These are phyloP conservation scores for Xylaria sp. DNA, from an alignment of 2,329 filamentous ascomycete genomes.

Conservation along the genomic window DNA sequence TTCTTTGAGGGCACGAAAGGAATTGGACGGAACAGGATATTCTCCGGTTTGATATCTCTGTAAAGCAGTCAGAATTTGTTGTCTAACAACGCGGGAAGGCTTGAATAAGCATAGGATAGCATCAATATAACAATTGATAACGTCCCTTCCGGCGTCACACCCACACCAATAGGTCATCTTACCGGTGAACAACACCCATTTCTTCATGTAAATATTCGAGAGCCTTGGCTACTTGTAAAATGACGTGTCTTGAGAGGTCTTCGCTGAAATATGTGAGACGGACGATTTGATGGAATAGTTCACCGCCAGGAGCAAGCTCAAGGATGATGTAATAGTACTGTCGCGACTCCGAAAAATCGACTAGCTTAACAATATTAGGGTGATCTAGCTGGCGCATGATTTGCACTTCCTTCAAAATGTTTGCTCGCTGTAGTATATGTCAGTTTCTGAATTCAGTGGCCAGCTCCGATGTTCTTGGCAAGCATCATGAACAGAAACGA, in stretches of 20 bases:
- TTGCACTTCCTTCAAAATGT: slow-evolving; percentile 97
- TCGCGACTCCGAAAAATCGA: slow-evolving; percentile 91
- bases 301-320: slow-evolving; percentile 92
- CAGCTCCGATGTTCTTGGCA: slow-evolving; percentile 30
- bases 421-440: slow-evolving; percentile 76
- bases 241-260: slow-evolving; percentile 92
- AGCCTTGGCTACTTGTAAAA: slow-evolving; percentile 92
- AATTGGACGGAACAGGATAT: slow-evolving; percentile 90
- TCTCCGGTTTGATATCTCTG: slow-evolving; percentile 98
- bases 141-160: background rate
- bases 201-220: slow-evolving; percentile 95
- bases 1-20: slow-evolving; percentile 82
- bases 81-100: background rate
- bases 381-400: slow-evolving; percentile 98
- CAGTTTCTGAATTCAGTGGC: slow-evolving; percentile 39
- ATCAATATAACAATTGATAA: background rate
- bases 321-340: slow-evolving; percentile 99
- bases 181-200: slow-evolving; percentile 97
- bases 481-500: background rate
- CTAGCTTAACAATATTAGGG: slow-evolving; percentile 91
- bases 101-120: background rate
- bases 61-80: background rate
- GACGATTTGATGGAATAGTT: slow-evolving; percentile 98
- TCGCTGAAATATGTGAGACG: slow-evolving; percentile 98
- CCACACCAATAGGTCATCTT: slow-evolving; percentile 50